Evolutionary conservation across 2,329 filamentous ascomycete genomes (phyloP).

Genomic region (Gremmenia infestans): DNA sequence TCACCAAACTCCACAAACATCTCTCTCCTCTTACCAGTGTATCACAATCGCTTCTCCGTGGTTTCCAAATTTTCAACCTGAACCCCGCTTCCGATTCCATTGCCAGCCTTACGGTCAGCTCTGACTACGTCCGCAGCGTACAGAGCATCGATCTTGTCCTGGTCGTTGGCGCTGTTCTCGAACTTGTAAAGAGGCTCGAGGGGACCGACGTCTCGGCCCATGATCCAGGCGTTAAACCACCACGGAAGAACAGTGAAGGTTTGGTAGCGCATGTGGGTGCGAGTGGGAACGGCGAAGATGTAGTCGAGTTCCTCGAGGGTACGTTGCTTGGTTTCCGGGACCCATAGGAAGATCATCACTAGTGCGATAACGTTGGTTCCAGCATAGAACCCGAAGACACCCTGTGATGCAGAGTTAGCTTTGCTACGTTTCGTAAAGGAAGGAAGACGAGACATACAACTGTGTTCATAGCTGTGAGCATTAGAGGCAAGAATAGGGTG

Average conservation of each 20-base stretch:
- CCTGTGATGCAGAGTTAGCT: slow-evolving; percentile 10
- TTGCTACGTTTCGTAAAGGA: slow-evolving; percentile 10
- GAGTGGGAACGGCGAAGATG: slow-evolving; percentile 39
- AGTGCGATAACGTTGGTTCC: slow-evolving; percentile 51
- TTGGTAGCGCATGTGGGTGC: slow-evolving; percentile 29
- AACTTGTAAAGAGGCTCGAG: slow-evolving; percentile 49
- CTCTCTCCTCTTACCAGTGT: too few relatives aligned
- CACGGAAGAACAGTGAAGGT: slow-evolving; percentile 25
- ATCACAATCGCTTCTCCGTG: neutral
- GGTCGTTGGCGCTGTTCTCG: slow-evolving; percentile 26
- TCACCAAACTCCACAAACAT: too few relatives aligned
- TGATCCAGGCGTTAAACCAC: slow-evolving; percentile 18
- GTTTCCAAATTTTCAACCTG: slow-evolving; percentile 4
- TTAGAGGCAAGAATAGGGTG: slow-evolving; percentile 44
- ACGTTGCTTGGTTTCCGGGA: slow-evolving; percentile 54
- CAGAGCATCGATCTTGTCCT: slow-evolving; percentile 12
- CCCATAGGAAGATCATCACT: slow-evolving; percentile 50
- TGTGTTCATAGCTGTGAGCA: slow-evolving; percentile 22
- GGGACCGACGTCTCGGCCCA: slow-evolving; percentile 35
- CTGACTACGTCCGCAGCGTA: slow-evolving; percentile 12
- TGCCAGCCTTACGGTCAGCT: slow-evolving; percentile 5
- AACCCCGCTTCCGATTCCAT: neutral
- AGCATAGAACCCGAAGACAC: slow-evolving; percentile 51
- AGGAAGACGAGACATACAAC: slow-evolving; percentile 19
- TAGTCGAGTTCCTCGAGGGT: slow-evolving; percentile 36